phyloP scores from a whole-genome alignment of 116 monocot species.

The Phalaenopsis hybrid region DNA sequence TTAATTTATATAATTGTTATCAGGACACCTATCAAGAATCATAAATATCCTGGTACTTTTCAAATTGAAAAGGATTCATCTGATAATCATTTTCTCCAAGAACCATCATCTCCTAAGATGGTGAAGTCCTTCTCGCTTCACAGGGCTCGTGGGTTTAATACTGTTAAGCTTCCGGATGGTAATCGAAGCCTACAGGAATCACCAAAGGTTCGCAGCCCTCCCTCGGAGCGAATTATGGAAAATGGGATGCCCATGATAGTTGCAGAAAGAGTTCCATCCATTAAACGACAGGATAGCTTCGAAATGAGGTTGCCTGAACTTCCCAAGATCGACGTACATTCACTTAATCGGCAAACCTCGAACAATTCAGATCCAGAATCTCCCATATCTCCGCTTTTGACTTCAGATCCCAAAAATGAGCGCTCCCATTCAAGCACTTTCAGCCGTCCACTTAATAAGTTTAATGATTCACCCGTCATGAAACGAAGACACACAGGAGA shows the following conservation, averaged over 20 bases:
- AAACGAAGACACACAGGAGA: conserved; percentile 34
- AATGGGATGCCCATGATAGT: conserved; percentile 39
- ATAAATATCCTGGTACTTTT: conserved; percentile 36
- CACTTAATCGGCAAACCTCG: conserved; percentile 44
- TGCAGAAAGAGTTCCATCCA: conserved; percentile 48
- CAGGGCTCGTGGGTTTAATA: conserved; percentile 49
- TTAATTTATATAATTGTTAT: conserved; percentile 2
- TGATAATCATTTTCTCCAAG: conserved; percentile 41
- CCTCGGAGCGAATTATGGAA: conserved; percentile 49
- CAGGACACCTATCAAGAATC: conserved; percentile 69
- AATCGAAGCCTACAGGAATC: conserved; percentile 52
- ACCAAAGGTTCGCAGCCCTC: conserved; percentile 55
- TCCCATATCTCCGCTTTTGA: conserved; percentile 85
- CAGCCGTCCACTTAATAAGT: conserved; percentile 52
- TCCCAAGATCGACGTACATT: conserved; percentile 75
- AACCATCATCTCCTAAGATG: conserved; percentile 75
- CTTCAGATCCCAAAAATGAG: conserved; percentile 88
- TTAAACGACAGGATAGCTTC: conserved; percentile 85
- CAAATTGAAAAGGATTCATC: conserved; percentile 63
- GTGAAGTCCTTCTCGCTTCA: conserved; percentile 85
- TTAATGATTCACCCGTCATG: conserved; percentile 36
- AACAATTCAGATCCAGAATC: conserved; percentile 80
- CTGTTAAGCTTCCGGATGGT: conserved; percentile 36
- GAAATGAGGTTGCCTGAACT: conserved; percentile 70
- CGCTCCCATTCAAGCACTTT: conserved; percentile 91